Base-by-base conservation (phyloP, 139 green algal species). In the Chlamydomonas sphaeroides region DNA sequence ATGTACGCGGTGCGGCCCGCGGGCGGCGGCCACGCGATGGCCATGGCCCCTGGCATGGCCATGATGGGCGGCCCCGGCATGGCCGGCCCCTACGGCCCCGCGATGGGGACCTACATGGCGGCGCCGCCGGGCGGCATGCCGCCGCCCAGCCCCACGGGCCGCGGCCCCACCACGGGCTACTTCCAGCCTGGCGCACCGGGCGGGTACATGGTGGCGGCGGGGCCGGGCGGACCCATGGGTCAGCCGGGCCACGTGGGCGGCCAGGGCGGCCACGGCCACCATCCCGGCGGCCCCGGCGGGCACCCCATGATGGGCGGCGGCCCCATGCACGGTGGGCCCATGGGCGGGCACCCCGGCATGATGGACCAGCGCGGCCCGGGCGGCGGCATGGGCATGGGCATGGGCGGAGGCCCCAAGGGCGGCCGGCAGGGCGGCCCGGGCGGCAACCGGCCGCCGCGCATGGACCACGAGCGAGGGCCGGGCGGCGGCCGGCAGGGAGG, bases 141-240 rank as follows among this genome's bases (percentile, higher is more conserved):
- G 75, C 75, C 75, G 6, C 75, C 77, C 45, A 84, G 77, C 51
- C 77, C 77, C 65, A 76, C 77, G 1, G 77, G 77, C 38, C 48
- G 65, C 35, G 33, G 48, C 10, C 77, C 25, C 33, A 61, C 48
- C 65, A 67, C 77, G 0, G 65, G 65, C 5, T 84, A 38, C 51
- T 84, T 68, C 65, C 77, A 84, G 77, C n/a, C 76, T 10, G 48
- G 42, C 45, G 11, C 56, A 6, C 6, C 6, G 1, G 65, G 77
- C 65, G 32, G 26, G 4, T 82, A 82, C 75, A 23, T n/a, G 59
- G 28, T 65, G 73, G 56, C 56, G 25, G 25, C 18, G 18, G 26
- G 59, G 38, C 74, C 74, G 1, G 74, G 74, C 39, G 74, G 59
- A 18, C 74, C 28, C 61, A 80, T 80, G 74, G 59, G 59, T 0